These are phyloP conservation scores for Ogataea hybrid DNA, from an alignment of 1,139 yeast genomes.

Conservation along the genomic window DNA sequence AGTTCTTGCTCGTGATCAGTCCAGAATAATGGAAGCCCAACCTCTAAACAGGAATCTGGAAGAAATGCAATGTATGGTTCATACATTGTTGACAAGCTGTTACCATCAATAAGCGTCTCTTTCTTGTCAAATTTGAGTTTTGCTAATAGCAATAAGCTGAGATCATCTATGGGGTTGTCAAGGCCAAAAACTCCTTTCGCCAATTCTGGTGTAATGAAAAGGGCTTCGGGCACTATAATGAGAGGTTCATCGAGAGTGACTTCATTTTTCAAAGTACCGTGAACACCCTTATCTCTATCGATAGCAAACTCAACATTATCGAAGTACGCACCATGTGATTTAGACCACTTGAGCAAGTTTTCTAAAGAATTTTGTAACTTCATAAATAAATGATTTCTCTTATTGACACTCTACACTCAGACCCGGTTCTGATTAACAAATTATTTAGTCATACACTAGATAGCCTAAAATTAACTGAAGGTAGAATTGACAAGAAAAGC, in stretches of 20 bases:
- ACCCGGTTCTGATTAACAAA: too few species aligned
- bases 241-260: constrained; percentile 13
- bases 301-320: constrained; percentile 34
- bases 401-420: too few species aligned
- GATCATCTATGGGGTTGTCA: constrained; percentile 35
- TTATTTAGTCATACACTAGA: too few species aligned
- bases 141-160: constrained; percentile 49
- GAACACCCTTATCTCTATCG: constrained; percentile 21
- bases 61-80: constrained; percentile 56
- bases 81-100: constrained; percentile 14
- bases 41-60: constrained; percentile 45
- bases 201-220: constrained; percentile 30
- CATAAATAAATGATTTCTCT: too few species aligned
- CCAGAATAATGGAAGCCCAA: constrained; percentile 68
- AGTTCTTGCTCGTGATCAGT: constrained; percentile 43
- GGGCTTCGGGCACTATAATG: constrained; percentile 23
- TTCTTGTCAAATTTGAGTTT: constrained; percentile 35
- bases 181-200: constrained; percentile 43
- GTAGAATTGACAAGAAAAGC: too few species aligned
- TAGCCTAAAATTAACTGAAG: too few species aligned
- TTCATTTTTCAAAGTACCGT: constrained; percentile 18
- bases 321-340: constrained; percentile 45
- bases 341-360: constrained; percentile 48
- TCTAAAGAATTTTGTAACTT: not conserved
- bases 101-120: constrained; percentile 19